Evolutionary conservation across 2,329 filamentous ascomycete genomes (phyloP).

Genomic region (Calonectria fujianensis): DNA sequence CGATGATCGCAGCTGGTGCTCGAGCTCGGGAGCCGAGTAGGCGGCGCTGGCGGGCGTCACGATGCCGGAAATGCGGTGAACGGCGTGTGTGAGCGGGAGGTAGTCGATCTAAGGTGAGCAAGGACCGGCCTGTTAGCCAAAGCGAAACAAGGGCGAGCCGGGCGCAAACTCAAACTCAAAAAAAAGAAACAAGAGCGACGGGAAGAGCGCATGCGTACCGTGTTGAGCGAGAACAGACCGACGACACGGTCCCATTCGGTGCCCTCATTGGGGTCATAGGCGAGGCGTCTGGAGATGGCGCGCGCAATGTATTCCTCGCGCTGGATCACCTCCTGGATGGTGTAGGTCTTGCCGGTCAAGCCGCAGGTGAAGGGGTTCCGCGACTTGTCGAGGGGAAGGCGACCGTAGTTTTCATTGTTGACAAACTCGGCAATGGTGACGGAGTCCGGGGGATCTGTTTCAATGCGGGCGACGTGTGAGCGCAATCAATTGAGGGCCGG

Average conservation of each 20-base stretch:
- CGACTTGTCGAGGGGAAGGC: constrained; percentile 77
- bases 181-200: constrained; percentile 22
- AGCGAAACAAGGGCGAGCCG: background rate
- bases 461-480: background rate
- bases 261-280: constrained; percentile 81
- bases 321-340: constrained; percentile 76
- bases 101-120: constrained; percentile 78
- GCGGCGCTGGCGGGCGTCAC: constrained; percentile 85
- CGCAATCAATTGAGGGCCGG: background rate
- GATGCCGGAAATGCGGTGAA: constrained; percentile 84
- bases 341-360: constrained; percentile 80
- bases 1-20: constrained; percentile 82
- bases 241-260: constrained; percentile 89
- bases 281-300: constrained; percentile 81
- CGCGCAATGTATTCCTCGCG: constrained; percentile 81
- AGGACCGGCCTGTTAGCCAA: background rate
- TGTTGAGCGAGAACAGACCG: constrained; percentile 86
- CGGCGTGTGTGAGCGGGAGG: constrained; percentile 81
- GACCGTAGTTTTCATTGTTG: constrained; percentile 81
- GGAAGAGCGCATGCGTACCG: constrained; percentile 69
- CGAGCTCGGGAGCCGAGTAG: constrained; percentile 81
- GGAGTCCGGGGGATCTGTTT: constrained; percentile 79
- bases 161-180: background rate
- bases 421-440: constrained; percentile 87
- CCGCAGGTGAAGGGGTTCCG: constrained; percentile 86